Evolutionary conservation across 2,329 filamentous ascomycete genomes (phyloP).

Genomic region (Xylaria hypoxylon): DNA sequence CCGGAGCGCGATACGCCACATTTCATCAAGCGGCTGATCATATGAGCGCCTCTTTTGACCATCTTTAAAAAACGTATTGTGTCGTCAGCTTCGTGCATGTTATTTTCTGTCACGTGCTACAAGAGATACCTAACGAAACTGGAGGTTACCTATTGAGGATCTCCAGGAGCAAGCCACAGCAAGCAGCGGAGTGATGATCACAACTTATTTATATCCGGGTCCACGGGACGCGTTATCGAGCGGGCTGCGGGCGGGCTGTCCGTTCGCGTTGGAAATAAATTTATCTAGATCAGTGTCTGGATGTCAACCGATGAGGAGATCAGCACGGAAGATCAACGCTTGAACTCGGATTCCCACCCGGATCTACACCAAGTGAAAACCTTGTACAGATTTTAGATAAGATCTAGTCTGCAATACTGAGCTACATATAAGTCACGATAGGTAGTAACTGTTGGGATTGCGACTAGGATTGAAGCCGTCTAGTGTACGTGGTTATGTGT

Average conservation of each 20-base stretch:
- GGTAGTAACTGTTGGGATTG: neutral
- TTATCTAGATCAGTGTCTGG: neutral
- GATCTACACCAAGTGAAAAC: constrained; percentile 23
- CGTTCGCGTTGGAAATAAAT: neutral
- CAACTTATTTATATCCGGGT: constrained; percentile 9
- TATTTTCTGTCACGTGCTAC: neutral
- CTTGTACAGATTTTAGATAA: neutral
- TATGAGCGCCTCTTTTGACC: neutral
- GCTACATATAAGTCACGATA: neutral
- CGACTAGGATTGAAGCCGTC: too few relatives aligned
- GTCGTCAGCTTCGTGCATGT: neutral
- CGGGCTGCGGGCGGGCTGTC: neutral
- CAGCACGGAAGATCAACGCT: constrained; percentile 2
- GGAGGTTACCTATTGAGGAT: neutral
- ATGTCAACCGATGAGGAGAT: constrained; percentile 1
- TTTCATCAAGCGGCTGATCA: too few relatives aligned
- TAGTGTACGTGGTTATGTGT: neutral
- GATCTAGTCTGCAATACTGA: neutral
- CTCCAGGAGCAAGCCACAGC: neutral
- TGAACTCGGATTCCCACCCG: constrained; percentile 6
- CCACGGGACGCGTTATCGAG: neutral
- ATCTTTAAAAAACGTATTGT: neutral
- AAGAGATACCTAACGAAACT: neutral
- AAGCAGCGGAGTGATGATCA: constrained; percentile 7
- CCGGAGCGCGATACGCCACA: too few relatives aligned